Conservation (phyloP, 2,329 filamentous ascomycete species). For the Aquanectria penicillioides region DNA sequence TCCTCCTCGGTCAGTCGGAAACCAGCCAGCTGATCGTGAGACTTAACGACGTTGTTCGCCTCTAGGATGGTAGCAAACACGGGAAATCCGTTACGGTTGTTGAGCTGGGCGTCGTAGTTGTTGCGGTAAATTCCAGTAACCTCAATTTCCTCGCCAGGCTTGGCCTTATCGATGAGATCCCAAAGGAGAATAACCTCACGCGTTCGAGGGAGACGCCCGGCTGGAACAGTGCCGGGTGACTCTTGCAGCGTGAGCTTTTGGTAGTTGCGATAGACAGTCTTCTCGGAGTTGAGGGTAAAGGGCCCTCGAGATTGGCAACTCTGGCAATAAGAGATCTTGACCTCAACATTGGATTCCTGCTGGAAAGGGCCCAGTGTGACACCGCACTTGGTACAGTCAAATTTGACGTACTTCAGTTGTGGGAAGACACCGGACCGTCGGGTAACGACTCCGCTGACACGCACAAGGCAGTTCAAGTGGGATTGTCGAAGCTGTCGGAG, state of each 20-base stretch:
- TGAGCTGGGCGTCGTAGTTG: conserved; percentile 96
- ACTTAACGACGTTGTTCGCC: conserved; percentile 96
- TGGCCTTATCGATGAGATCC: conserved; percentile 96
- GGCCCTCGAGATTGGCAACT: conserved; percentile 95
- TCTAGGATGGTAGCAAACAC: conserved; percentile 98
- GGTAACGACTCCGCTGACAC: conserved; percentile 95
- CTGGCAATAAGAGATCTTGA: conserved; percentile 96
- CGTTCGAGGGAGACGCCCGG: conserved; percentile 91
- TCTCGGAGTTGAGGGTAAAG: conserved; percentile 95
- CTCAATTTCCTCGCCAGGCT: conserved; percentile 97
- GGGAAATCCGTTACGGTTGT: conserved; percentile 98
- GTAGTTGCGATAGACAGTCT: conserved; percentile 98
- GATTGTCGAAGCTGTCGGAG: conserved; percentile 93
- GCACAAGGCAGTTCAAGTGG: conserved; percentile 94
- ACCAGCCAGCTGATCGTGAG: conserved; percentile 95
- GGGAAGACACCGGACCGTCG: conserved; percentile 95
- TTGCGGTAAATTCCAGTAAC: conserved; percentile 97
- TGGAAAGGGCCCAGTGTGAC: conserved; percentile 94
- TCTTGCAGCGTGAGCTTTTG: conserved; percentile 98
- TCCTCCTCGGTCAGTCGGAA: conserved; percentile 96
- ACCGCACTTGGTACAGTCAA: conserved; percentile 94
- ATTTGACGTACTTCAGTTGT: conserved; percentile 98
- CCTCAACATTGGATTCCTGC: conserved; percentile 95
- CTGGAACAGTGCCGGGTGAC: conserved; percentile 95
- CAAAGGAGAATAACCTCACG: conserved; percentile 95